A percentile compares a stretch with the other conserved stretches of the same genome.
phyloP scores from a whole-genome alignment of 345 rosid species.

The Euclidium syriacum region DNA sequence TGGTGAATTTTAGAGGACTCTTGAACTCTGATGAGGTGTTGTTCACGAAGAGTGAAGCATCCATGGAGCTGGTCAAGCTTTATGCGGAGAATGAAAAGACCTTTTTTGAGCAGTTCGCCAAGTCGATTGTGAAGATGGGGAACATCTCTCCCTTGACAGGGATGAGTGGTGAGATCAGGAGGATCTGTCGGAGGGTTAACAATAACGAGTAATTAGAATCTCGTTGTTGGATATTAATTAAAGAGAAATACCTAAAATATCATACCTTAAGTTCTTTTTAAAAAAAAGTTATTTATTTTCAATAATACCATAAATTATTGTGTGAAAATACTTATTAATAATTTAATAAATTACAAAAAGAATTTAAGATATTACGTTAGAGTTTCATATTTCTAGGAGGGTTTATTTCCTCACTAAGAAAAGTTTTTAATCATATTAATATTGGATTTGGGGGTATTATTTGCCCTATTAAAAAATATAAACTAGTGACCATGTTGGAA shows the following conservation, averaged over 20 bases:
- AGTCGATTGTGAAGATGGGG: slow-evolving; percentile 67
- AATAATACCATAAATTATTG: too few species aligned
- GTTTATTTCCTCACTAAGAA: too few species aligned
- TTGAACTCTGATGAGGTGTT: slow-evolving; percentile 54
- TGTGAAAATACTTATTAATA: too few species aligned
- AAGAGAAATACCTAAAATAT: too few species aligned
- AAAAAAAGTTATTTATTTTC: too few species aligned
- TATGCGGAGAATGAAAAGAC: slow-evolving; percentile 41
- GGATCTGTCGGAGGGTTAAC: slow-evolving; percentile 47
- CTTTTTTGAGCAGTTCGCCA: slow-evolving; percentile 51
- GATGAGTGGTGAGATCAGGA: slow-evolving; percentile 49
- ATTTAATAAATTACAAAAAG: too few species aligned
- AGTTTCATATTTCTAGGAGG: too few species aligned
- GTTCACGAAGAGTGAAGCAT: slow-evolving; percentile 37
- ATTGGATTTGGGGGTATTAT: too few species aligned
- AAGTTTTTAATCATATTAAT: too few species aligned
- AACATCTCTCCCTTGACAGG: slow-evolving; percentile 49
- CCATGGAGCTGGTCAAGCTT: slow-evolving; percentile 39
- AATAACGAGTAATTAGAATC: slow-evolving; percentile 3
- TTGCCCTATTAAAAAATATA: too few species aligned
- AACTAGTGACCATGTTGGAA: neutral
- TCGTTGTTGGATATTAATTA: neutral
- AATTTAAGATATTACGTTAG: too few species aligned
- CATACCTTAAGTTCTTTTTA: too few species aligned
- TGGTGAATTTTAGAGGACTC: slow-evolving; percentile 52